Evolutionary conservation across 2,329 filamentous ascomycete genomes (phyloP), one percentile per base, ranked within the genome.

Genomic region (Penicillium oxalicum): DNA sequence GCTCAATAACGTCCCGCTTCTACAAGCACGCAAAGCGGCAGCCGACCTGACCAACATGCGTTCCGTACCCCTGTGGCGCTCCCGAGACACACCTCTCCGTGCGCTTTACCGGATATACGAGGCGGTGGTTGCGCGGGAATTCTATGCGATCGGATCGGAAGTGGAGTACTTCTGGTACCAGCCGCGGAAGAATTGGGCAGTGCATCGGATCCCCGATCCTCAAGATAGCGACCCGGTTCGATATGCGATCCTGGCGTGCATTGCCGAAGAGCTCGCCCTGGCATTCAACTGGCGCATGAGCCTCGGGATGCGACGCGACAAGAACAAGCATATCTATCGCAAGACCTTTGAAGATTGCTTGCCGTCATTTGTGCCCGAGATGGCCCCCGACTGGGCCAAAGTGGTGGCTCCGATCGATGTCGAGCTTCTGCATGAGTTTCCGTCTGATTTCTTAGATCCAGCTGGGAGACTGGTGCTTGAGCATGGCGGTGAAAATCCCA

Each of bases 101-200:
- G 59, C 60, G 12, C 44, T 63, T 4, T 65, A 65, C 44, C 61
- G 61, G 5, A 52, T 66, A 36, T 63, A 64, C 40, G 61, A 66
- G 35, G 47, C 54, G 9, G 45, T 55, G 18, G 44, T 54, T 1
- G 50, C 61, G 5, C 53, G 52, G 9, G 48, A 51, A 9, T 62
- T 60, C 36, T 50, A 48, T 42, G 45, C 52, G 9, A 49, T 62
- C 25, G 59, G 61, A 1, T 49, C 36, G 9, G 59, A 63, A 40
- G 54, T 48, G 9, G 60, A 62, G 40, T 64, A 62, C 44, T 61
- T 62, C 33, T 63, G 56, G 36, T 57, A 45, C 29, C 57, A 56
- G 47, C 35, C 47, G 39, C 40, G 26, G 8, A n/a, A 6, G 24
- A 9, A 50, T 4, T 64, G 61, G 62, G 48, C 33, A 18, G 35